These are phyloP conservation scores for Tulasnella sp. DNA, from an alignment of 768 basidiomycete genomes.

Conservation along the genomic window DNA sequence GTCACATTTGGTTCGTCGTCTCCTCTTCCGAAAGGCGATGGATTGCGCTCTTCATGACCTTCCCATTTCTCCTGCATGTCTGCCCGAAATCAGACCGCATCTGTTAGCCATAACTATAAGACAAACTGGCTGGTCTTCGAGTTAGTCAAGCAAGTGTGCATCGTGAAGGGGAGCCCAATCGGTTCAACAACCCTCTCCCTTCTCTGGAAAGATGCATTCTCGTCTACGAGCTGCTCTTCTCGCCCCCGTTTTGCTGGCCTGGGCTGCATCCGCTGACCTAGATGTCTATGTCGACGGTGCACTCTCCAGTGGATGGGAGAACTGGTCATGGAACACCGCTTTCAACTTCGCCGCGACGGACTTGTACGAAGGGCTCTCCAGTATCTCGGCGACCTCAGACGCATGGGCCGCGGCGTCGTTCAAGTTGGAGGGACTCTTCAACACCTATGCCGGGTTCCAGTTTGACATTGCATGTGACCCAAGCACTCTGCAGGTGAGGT, in stretches of 20 bases:
- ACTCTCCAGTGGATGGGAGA: constrained; percentile 54
- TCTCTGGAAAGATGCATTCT: neutral
- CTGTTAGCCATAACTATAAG: neutral
- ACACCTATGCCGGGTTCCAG: constrained; percentile 51
- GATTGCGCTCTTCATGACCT: neutral
- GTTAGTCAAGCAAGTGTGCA: neutral
- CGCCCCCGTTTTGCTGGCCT: constrained; percentile 4
- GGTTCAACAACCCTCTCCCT: neutral
- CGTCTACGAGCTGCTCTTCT: neutral
- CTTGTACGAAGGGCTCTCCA: constrained; percentile 47
- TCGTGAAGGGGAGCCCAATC: neutral
- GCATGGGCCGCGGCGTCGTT: constrained; percentile 54
- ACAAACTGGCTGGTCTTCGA: neutral
- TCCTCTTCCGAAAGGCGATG: neutral
- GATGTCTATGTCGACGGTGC: constrained; percentile 50
- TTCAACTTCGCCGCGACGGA: constrained; percentile 54
- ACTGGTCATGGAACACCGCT: constrained; percentile 57
- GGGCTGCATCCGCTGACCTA: constrained; percentile 44
- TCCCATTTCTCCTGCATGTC: neutral
- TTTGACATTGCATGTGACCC: constrained; percentile 54
- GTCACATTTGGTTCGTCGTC: neutral
- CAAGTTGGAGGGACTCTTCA: constrained; percentile 50
- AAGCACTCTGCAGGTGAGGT: constrained; percentile 42
- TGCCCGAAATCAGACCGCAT: neutral
- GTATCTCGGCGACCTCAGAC: constrained; percentile 50